phyloP scores from a whole-genome alignment of 2,329 filamentous ascomycete genomes.

The Aspergillus sp. region DNA sequence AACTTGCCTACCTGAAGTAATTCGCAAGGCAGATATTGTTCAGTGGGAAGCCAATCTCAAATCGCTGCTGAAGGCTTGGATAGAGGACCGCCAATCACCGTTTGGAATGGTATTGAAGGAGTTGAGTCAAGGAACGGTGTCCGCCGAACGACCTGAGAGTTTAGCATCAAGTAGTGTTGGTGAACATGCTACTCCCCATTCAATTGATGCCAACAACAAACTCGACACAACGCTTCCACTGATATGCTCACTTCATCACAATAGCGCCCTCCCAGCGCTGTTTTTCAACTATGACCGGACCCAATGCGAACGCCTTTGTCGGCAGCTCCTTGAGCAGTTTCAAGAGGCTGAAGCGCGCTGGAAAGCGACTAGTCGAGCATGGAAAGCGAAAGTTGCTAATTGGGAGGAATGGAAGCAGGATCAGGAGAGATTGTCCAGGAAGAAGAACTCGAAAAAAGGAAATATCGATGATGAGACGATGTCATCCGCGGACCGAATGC shows the following conservation, averaged over 20 bases:
- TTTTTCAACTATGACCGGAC: constrained; percentile 67
- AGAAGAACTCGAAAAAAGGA: constrained; percentile 32
- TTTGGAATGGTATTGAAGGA: constrained; percentile 45
- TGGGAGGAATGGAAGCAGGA: constrained; percentile 40
- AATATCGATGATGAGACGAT: constrained; percentile 29
- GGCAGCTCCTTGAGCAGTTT: constrained; percentile 43
- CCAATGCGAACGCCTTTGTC: constrained; percentile 50
- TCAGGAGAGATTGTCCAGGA: constrained; percentile 43
- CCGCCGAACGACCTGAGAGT: neutral
- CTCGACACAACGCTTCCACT: constrained; percentile 43
- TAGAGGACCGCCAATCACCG: constrained; percentile 45
- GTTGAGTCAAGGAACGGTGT: constrained; percentile 19
- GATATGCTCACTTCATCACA: constrained; percentile 42
- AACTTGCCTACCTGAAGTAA: constrained; percentile 42
- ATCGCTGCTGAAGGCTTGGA: constrained; percentile 49
- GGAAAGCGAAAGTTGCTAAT: constrained; percentile 50
- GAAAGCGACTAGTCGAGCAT: constrained; percentile 39
- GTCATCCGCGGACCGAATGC: constrained; percentile 45
- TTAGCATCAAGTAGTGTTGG: constrained; percentile 7
- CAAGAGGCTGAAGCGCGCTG: constrained; percentile 42
- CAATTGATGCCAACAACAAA: constrained; percentile 23
- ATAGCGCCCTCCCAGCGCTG: constrained; percentile 61
- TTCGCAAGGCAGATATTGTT: constrained; percentile 57
- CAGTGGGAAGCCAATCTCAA: constrained; percentile 58
- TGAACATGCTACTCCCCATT: constrained; percentile 6